Evolutionary conservation across 768 basidiomycete genomes (phyloP).

Genomic region (Psilocybe sp.): DNA sequence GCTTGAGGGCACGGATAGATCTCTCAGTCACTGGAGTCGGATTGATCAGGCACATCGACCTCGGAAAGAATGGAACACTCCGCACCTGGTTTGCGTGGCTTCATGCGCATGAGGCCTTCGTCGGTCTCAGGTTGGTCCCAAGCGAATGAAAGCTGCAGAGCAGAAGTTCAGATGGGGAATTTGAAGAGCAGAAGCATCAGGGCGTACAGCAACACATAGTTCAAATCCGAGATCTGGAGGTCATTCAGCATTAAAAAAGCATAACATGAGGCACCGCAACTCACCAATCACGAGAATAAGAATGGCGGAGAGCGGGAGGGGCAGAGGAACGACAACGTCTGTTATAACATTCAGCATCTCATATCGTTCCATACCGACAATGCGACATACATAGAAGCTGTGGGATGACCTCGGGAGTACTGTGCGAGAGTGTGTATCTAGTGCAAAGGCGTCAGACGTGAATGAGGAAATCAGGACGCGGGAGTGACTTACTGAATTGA

Average conservation of each 20-base stretch:
- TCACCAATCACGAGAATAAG: constrained; percentile 68
- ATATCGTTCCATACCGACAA: background rate
- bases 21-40: constrained; percentile 46
- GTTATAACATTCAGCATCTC: background rate
- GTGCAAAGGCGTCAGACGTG: background rate
- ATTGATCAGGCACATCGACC: background rate
- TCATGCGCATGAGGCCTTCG: constrained; percentile 66
- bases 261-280: constrained; percentile 11
- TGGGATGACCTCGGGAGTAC: constrained; percentile 67
- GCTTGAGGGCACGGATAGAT: constrained; percentile 51
- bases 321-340: constrained; percentile 70
- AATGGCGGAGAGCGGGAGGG: constrained; percentile 64
- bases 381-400: constrained; percentile 56
- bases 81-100: constrained; percentile 62
- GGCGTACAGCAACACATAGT: constrained; percentile 58
- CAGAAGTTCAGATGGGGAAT: background rate
- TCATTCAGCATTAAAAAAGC: background rate
- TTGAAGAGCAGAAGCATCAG: background rate
- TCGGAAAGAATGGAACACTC: background rate
- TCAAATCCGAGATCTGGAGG: constrained; percentile 67
- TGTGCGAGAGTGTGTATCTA: constrained; percentile 65
- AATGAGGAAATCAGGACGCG: background rate
- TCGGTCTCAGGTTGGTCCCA: constrained; percentile 69
- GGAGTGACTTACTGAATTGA: constrained; percentile 53
- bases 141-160: constrained; percentile 57